These are phyloP conservation scores for Aulographum hederae DNA, from an alignment of 2,329 filamentous ascomycete genomes.

Conservation along the genomic window DNA sequence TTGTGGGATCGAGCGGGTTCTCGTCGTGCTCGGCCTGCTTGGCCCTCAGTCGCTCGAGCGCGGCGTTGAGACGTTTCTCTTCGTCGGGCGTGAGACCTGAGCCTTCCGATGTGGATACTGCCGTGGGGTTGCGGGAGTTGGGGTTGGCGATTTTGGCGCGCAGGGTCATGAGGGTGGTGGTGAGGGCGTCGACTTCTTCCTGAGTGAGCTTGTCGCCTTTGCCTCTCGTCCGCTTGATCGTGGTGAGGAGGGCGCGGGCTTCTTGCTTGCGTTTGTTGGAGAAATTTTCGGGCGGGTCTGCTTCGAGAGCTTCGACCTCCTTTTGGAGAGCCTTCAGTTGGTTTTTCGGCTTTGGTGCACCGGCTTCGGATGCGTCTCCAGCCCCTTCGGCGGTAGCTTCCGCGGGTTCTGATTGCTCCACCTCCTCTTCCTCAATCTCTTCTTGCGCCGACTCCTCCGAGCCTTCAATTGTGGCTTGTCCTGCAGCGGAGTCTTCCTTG, in stretches of 20 bases:
- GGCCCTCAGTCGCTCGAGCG: conserved; percentile 41
- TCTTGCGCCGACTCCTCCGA: neutral
- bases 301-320: conserved; percentile 42
- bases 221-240: too few relatives aligned
- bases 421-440: conserved; percentile 5
- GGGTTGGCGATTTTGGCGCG: too few relatives aligned
- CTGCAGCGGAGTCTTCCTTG: too few relatives aligned
- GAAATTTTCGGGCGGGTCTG: conserved; percentile 34
- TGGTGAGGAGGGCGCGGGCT: conserved; percentile 51
- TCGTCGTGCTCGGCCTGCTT: too few relatives aligned
- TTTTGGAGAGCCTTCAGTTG: conserved; percentile 35
- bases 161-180: too few relatives aligned
- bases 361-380: conserved; percentile 20
- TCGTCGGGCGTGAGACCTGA: conserved; percentile 33
- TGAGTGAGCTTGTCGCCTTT: too few relatives aligned
- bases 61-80: conserved; percentile 31
- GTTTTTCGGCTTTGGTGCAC: conserved; percentile 12
- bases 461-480: conserved; percentile 6
- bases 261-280: conserved; percentile 57
- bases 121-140: conserved; percentile 3
- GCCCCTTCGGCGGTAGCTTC: conserved; percentile 7
- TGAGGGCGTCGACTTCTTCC: too few relatives aligned
- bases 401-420: conserved; percentile 8
- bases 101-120: conserved; percentile 8
- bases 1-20: neutral